Evolutionary conservation across 1,284 basidiomycete species (phyloP).

Genomic region (Ustilago crameri): DNA sequence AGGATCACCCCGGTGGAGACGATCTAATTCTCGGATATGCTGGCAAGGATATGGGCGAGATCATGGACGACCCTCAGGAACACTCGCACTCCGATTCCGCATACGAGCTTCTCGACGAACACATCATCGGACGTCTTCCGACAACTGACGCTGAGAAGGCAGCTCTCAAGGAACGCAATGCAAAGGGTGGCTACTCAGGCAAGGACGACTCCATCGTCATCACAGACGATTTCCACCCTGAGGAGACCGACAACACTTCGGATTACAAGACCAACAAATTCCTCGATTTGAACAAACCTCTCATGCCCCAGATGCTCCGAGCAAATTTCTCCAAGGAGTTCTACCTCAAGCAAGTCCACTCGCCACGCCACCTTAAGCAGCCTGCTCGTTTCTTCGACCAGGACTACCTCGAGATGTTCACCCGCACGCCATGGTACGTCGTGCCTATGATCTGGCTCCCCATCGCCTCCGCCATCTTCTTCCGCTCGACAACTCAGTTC

Average conservation of each 20-base stretch:
- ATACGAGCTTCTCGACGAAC: slow-evolving; percentile 91
- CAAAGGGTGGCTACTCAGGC: slow-evolving; percentile 54
- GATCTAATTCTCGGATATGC: slow-evolving; percentile 75
- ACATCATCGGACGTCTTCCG: slow-evolving; percentile 59
- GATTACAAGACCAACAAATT: slow-evolving; percentile 84
- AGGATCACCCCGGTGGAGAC: slow-evolving; percentile 71
- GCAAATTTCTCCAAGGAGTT: slow-evolving; percentile 91
- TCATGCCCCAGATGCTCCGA: slow-evolving; percentile 85
- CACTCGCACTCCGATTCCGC: slow-evolving; percentile 94
- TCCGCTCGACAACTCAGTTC: slow-evolving; percentile 85
- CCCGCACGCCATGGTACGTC: slow-evolving; percentile 92
- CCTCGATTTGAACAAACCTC: slow-evolving; percentile 86
- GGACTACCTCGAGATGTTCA: slow-evolving; percentile 84
- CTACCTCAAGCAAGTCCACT: slow-evolving; percentile 95
- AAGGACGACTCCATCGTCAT: slow-evolving; percentile 74
- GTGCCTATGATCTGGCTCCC: slow-evolving; percentile 93
- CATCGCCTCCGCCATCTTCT: slow-evolving; percentile 82
- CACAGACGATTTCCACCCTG: slow-evolving; percentile 69
- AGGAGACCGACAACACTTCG: slow-evolving; percentile 55
- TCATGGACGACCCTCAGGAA: slow-evolving; percentile 85
- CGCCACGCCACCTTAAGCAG: slow-evolving; percentile 84
- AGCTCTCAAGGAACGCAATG: slow-evolving; percentile 21
- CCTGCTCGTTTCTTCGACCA: slow-evolving; percentile 89
- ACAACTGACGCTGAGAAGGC: slow-evolving; percentile 43
- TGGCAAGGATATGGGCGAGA: slow-evolving; percentile 81